phyloP scores from a whole-genome alignment of 148 eudicot genomes.

The Rheum nobile region DNA sequence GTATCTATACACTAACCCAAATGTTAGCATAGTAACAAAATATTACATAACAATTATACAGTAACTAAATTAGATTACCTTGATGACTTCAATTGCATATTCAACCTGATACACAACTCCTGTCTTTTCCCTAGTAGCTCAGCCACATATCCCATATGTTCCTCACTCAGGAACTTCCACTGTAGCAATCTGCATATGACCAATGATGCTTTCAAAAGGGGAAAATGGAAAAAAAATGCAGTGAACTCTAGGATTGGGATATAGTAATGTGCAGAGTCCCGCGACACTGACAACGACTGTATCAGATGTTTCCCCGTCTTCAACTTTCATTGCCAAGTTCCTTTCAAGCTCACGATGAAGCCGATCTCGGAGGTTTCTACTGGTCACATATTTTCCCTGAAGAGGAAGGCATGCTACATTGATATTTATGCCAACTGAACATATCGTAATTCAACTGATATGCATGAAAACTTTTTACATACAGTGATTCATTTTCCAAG shows the following conservation, averaged over 20 bases:
- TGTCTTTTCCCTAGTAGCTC: slow-evolving; percentile 98
- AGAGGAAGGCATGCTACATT: slow-evolving; percentile 4
- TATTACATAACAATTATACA: too few relatives aligned
- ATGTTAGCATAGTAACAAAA: too few relatives aligned
- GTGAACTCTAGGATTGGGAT: slow-evolving; percentile 4
- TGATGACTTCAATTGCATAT: too few relatives aligned
- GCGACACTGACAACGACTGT: slow-evolving; percentile 86
- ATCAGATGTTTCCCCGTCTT: slow-evolving; percentile 96
- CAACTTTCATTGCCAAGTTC: slow-evolving; percentile 99
- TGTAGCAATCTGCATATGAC: slow-evolving; percentile 57
- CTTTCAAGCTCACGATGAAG: slow-evolving; percentile 91
- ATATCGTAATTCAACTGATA: background rate
- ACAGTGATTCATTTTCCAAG: background rate
- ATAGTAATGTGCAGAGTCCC: slow-evolving; percentile 96
- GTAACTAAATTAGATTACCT: too few relatives aligned
- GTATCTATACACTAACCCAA: too few relatives aligned
- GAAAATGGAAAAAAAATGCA: background rate
- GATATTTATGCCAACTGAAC: background rate
- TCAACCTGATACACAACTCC: too few relatives aligned
- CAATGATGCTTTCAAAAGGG: background rate
- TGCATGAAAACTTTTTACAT: background rate
- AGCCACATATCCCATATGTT: slow-evolving; percentile 81
- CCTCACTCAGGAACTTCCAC: slow-evolving; percentile 97
- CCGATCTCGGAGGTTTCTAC: slow-evolving; percentile 91
- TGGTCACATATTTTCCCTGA: slow-evolving; percentile 95